Evolutionary conservation across 257 asterid species (phyloP), one percentile per base, ranked within the genome.

Genomic region (Nicotiana noctiflora): DNA sequence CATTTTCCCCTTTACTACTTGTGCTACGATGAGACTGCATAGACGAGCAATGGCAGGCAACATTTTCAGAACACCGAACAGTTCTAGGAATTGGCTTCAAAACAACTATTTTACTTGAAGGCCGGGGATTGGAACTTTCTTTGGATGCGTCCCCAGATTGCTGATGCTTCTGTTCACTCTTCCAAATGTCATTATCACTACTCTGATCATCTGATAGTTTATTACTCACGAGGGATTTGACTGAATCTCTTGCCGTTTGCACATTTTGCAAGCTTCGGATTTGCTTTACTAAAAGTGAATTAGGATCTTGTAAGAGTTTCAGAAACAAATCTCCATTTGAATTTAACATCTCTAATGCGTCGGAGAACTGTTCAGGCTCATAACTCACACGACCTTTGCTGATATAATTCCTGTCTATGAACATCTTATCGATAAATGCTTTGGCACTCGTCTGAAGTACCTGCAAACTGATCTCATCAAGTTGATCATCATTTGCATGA

Each of bases 341-440:
- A 56, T 78, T 86, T 87, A 93, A 51, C 77, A 87, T 77, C 76
- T 93, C 93, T 81, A 91, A 81, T 63, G 93, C 90, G 83, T 83
- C 84, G 31, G 94, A 84, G 87, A 90, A 89, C n/a, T 90, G 88
- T 72, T 81, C 85, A 37, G 87, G 81, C 75, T 87, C 88, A 2
- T 80, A 85, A 82, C 44, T 67, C 34, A 70, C 46, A 31, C 82
- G 75, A 49, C 85, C 84, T 70, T 72, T 77, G 5, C 82, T 21
- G 57, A 27, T 25, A 79, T 68, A 63, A 34, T 83, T 85, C 85
- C 89, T 83, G 72, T 88, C 85, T 23, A 86, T 55, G 85, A 83
- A 86, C 85, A 89, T 86, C 80, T 84, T 91, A 84, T 93, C 96
- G 1, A 84, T 83, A 27, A 93, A 85, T 31, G 87, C 91, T 87